Percentiles rank a stretch among this genome's conserved stretches.
These are phyloP conservation scores for Gaultheria prostrata DNA, from an alignment of 148 eudicot species.

Conservation along the genomic window DNA sequence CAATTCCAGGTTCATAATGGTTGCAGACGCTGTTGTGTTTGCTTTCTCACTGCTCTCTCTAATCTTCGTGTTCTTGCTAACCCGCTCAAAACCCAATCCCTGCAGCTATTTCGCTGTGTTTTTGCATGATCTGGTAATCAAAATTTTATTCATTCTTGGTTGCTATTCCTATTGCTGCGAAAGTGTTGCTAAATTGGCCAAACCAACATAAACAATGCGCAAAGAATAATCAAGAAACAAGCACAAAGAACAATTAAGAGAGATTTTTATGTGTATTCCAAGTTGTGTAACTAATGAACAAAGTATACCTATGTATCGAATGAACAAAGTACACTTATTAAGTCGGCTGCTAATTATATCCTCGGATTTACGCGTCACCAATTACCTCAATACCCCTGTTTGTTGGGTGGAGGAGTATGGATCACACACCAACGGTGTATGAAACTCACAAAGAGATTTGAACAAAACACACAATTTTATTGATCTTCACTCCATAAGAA, in stretches of 20 bases:
- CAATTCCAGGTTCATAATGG: constrained; percentile 19
- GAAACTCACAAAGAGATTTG: no score
- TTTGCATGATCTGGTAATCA: constrained; percentile 30
- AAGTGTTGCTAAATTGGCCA: background rate
- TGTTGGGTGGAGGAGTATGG: no score
- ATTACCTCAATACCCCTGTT: background rate
- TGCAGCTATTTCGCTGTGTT: constrained; percentile 24
- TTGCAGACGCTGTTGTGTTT: constrained; percentile 13
- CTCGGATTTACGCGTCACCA: background rate
- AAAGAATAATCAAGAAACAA: background rate
- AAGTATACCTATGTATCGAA: no score
- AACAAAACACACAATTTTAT: no score
- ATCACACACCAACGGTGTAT: no score
- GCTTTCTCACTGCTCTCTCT: constrained; percentile 21
- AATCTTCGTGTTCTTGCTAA: constrained; percentile 10
- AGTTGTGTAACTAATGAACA: no score
- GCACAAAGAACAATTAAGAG: background rate
- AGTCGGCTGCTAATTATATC: background rate
- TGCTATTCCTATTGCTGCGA: background rate
- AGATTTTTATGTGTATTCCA: no score
- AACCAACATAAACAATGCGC: background rate
- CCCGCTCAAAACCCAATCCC: constrained; percentile 17
- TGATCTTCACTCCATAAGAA: no score
- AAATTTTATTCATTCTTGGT: background rate
- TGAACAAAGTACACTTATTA: background rate